phyloP scores from a whole-genome alignment of 257 asterid species.

The Solanum dulcamara region DNA sequence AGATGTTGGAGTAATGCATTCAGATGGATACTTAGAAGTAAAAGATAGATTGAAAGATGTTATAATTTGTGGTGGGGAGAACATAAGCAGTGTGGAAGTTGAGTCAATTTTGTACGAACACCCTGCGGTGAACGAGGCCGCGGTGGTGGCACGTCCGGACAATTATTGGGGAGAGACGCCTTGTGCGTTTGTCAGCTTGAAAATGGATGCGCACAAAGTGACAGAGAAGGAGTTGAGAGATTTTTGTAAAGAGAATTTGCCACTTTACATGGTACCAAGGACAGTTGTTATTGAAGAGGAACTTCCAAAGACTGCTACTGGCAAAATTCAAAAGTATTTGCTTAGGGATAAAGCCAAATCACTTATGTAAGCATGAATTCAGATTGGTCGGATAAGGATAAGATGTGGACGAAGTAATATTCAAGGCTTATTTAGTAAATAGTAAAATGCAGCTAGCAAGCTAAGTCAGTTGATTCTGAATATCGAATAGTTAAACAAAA shows the following conservation, averaged over 20 bases:
- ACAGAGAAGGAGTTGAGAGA: conserved; percentile 34
- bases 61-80: conserved; percentile 45
- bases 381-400: not conserved
- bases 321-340: conserved; percentile 34
- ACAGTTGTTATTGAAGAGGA: conserved; percentile 29
- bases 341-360: conserved; percentile 28
- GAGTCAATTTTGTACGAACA: conserved; percentile 34
- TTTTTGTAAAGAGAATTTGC: conserved; percentile 29
- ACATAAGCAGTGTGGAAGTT: conserved; percentile 47
- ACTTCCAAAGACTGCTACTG: conserved; percentile 48
- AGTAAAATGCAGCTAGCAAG: not conserved
- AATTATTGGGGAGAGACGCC: conserved; percentile 47
- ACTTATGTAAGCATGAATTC: not conserved
- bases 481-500: not conserved
- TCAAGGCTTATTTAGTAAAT: not conserved
- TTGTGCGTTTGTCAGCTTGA: conserved; percentile 37
- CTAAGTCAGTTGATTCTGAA: not conserved
- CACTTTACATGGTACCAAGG: conserved; percentile 46
- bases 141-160: conserved; percentile 44
- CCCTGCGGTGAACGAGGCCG: conserved; percentile 39
- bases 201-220: conserved; percentile 9
- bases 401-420: not conserved
- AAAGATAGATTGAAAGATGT: conserved; percentile 38
- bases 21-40: conserved; percentile 39
- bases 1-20: conserved; percentile 41